These are phyloP conservation scores for Gloeostereum incarnatum DNA, from an alignment of 768 basidiomycete species.

Conservation along the genomic window DNA sequence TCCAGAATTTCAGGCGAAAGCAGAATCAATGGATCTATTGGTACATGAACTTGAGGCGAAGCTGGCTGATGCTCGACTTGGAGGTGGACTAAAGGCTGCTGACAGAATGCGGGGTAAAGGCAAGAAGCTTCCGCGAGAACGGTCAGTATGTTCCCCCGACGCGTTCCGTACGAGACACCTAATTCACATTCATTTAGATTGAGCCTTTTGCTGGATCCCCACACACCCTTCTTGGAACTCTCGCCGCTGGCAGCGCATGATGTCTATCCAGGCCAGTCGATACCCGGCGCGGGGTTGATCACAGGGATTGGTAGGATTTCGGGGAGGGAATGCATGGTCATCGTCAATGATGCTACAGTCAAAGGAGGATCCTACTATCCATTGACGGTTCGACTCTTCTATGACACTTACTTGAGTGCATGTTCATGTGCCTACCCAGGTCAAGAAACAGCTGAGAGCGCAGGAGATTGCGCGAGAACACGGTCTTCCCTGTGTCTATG, in stretches of 20 bases:
- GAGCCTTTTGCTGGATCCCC: constrained; percentile 67
- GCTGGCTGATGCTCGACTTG: constrained; percentile 48
- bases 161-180: constrained; percentile 4
- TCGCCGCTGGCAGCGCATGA: constrained; percentile 81
- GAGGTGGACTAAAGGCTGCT: constrained; percentile 69
- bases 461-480: constrained; percentile 94
- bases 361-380: constrained; percentile 93
- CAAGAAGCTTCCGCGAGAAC: constrained; percentile 77
- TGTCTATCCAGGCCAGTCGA: constrained; percentile 65
- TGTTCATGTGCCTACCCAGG: constrained; percentile 23
- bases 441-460: constrained; percentile 93
- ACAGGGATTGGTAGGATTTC: constrained; percentile 77
- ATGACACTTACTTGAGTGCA: background rate
- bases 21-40: constrained; percentile 60
- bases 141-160: constrained; percentile 54
- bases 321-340: constrained; percentile 78
- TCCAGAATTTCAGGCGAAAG: constrained; percentile 61
- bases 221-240: constrained; percentile 85
- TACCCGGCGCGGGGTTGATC: constrained; percentile 87
- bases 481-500: constrained; percentile 82
- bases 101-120: constrained; percentile 70
- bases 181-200: constrained; percentile 33
- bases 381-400: constrained; percentile 44
- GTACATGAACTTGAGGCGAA: constrained; percentile 57
- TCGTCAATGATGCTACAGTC: constrained; percentile 92